phyloP scores from a whole-genome alignment of 306 rosid species.

The Prunus salicina region DNA sequence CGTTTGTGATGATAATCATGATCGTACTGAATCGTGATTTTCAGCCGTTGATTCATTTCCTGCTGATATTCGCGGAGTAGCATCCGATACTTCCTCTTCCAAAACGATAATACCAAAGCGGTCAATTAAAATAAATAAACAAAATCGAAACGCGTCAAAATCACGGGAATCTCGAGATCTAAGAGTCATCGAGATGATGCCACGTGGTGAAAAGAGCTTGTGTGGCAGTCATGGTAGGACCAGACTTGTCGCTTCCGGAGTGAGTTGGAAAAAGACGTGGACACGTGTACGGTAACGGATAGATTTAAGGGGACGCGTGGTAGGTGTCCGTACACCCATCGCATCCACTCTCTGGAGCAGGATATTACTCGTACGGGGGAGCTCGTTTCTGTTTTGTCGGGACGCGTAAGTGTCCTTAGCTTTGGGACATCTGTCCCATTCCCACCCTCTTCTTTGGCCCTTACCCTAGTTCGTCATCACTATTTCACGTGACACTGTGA shows the following conservation, averaged over 20 bases:
- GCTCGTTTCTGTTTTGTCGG: conserved; percentile 25
- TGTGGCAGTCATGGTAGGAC: background rate
- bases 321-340: conserved; percentile 22
- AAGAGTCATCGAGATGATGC: background rate
- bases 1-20: background rate
- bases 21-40: background rate
- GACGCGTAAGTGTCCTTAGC: background rate
- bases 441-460: background rate
- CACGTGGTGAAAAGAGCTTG: background rate
- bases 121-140: background rate
- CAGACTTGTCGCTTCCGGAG: background rate
- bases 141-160: conserved; percentile 7
- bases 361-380: conserved; percentile 30
- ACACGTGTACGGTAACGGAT: conserved; percentile 35
- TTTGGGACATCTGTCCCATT: conserved; percentile 33
- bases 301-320: conserved; percentile 21
- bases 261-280: conserved; percentile 2
- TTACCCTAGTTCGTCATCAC: background rate
- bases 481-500: conserved; percentile 13
- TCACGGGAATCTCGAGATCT: conserved; percentile 38
- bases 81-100: background rate
- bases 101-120: background rate
- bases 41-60: background rate
- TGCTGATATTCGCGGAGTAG: background rate
- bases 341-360: background rate